Evolutionary conservation across 331 rosid genomes (phyloP).

Genomic region (Ulmus americana): DNA sequence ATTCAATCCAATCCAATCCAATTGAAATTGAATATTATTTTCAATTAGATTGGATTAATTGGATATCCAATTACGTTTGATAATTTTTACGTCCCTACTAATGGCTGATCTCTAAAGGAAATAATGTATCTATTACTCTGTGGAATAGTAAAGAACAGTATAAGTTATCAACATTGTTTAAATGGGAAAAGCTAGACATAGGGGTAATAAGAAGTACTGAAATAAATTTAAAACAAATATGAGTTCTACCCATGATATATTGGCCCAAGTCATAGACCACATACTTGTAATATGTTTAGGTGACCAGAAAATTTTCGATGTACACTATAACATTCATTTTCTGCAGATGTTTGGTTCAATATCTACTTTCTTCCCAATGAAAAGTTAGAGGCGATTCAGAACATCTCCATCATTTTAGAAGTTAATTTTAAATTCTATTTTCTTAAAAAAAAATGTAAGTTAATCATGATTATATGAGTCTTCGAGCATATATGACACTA

Average conservation of each 20-base stretch:
- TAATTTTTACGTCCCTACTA: no score
- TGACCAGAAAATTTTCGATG: not conserved
- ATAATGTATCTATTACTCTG: not conserved
- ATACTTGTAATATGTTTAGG: not conserved
- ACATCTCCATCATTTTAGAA: not conserved
- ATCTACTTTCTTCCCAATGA: not conserved
- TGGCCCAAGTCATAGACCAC: not conserved
- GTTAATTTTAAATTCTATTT: not conserved
- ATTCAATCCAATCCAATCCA: no score
- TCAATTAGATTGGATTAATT: no score
- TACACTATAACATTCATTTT: not conserved
- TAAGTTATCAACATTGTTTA: not conserved
- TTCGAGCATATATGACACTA: not conserved
- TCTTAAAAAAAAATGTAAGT: not conserved
- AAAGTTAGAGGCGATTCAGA: not conserved
- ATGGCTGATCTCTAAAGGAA: not conserved
- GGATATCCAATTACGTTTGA: no score
- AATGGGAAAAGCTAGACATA: no score
- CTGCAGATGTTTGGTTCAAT: not conserved
- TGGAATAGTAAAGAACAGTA: not conserved
- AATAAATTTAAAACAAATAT: not conserved
- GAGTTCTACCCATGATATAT: not conserved
- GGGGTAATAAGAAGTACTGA: not conserved
- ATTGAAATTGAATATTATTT: no score
- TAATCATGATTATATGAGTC: not conserved